Evolutionary conservation across 352 stramenopile genomes (phyloP), one percentile per base, ranked within the genome.

Genomic region (Pythium utonaiense): DNA sequence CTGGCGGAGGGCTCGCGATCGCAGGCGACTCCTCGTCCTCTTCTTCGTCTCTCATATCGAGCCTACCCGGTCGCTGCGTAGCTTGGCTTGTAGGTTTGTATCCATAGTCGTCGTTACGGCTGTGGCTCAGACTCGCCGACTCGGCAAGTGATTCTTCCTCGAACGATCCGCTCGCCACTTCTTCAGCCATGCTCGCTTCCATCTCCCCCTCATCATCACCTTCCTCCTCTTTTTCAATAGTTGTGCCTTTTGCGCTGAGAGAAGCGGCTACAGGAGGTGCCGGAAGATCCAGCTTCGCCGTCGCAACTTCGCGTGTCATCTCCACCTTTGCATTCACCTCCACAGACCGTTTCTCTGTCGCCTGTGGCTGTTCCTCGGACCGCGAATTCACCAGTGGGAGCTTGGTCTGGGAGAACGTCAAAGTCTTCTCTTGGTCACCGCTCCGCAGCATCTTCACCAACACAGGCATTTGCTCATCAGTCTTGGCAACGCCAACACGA

Each of bases 111-210:
- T 61, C 56, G 6, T 41, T 54, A 4, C 56, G 33, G 25, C 42
- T 48, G 28, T 60, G 30, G 13, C 62, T 74, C 42, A 57, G 4
- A 21, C 57, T 48, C 0, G 67, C 66, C 17, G 62, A 64, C 16
- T 79, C 71, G 1, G 60, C 71, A 17, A 83, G 73, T 19, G 79
- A 89, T 45, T 88, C 75, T 25, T 76, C 77, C 9, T 85, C 44
- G 41, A 88, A 80, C 0, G 78, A 91, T 6, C 53, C 75, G 60
- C 77, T 89, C 22, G 63, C 66, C 5, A 87, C 62, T 19, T 87
- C 78, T 56, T 88, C 78, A 1, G 61, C 71, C 57, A 85, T 73
- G 33, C 74, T 84, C 14, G 71, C 75, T 22, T 85, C 77, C 5
- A 83, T 57, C 3, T 80, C 67, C 7, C 62, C 75, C 8, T 70